Percentiles rank a stretch among this genome's conserved stretches.
Conservation (phyloP, 2,329 filamentous ascomycete genomes). For the Celoporthe dispersa region DNA sequence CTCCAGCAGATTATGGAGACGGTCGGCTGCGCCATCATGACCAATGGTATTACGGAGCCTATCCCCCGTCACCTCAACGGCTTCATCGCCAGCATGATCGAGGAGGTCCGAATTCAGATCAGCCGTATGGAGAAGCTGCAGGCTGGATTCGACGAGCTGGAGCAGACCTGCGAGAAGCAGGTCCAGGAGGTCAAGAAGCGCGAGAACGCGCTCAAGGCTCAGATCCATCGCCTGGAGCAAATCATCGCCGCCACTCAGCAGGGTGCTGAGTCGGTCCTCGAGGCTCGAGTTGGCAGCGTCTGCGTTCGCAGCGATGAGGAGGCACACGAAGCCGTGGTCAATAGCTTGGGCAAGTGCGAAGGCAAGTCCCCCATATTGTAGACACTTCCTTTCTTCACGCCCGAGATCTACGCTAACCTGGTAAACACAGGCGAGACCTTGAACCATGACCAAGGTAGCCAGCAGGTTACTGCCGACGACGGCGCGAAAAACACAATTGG, state of each 20-base stretch:
- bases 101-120: conserved; percentile 23
- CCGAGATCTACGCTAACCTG: not conserved
- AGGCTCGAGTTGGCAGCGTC: conserved; percentile 25
- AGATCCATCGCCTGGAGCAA: conserved; percentile 29
- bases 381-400: not conserved
- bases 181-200: conserved; percentile 23
- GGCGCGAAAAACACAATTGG: not conserved
- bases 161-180: conserved; percentile 21
- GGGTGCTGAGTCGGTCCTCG: conserved; percentile 23
- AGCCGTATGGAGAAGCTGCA: conserved; percentile 7
- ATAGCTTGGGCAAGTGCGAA: conserved; percentile 23
- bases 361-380: conserved; percentile 7
- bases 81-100: conserved; percentile 26
- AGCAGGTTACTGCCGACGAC: conserved; percentile 4
- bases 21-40: conserved; percentile 25
- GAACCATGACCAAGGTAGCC: not conserved
- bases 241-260: conserved; percentile 25
- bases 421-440: not conserved
- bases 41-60: conserved; percentile 24
- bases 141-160: not conserved
- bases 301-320: conserved; percentile 20
- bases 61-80: conserved; percentile 30
- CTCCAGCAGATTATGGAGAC: conserved; percentile 30
- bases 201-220: conserved; percentile 25
- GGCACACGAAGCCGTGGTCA: conserved; percentile 17